Evolutionary conservation across 768 basidiomycete species (phyloP).

Genomic region (Termitomyces eurrhizus): DNA sequence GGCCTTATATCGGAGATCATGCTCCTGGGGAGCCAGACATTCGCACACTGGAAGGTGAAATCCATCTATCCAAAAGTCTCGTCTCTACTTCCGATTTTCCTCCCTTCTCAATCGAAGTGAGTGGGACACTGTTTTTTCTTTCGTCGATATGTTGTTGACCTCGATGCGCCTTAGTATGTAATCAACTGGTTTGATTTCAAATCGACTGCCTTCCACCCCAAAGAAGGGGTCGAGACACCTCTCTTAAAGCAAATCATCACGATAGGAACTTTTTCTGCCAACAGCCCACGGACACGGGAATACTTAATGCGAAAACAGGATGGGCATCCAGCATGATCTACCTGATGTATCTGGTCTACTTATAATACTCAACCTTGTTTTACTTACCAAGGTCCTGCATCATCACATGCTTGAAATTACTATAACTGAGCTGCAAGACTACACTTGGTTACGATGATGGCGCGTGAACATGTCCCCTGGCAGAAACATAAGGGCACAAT

Average conservation of each 20-base stretch:
- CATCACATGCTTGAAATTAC: not conserved
- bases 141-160: not conserved
- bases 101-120: constrained; percentile 14
- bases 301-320: not conserved
- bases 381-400: not conserved
- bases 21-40: not conserved
- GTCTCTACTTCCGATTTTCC: constrained; percentile 15
- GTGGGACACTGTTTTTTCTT: not conserved
- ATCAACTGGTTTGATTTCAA: constrained; percentile 5
- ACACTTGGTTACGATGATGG: not conserved
- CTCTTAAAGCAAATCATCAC: constrained; percentile 3
- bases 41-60: constrained; percentile 16
- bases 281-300: constrained; percentile 9
- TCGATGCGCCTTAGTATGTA: constrained; percentile 1
- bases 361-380: not conserved
- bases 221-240: not conserved
- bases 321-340: not conserved
- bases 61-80: constrained; percentile 12
- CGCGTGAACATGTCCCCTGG: not conserved
- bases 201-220: constrained; percentile 3
- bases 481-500: not conserved
- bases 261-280: constrained; percentile 9
- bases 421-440: not conserved
- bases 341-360: not conserved
- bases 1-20: constrained; percentile 3